Conservation (phyloP, 768 basidiomycete species). For the Phaeotremella skinneri region DNA sequence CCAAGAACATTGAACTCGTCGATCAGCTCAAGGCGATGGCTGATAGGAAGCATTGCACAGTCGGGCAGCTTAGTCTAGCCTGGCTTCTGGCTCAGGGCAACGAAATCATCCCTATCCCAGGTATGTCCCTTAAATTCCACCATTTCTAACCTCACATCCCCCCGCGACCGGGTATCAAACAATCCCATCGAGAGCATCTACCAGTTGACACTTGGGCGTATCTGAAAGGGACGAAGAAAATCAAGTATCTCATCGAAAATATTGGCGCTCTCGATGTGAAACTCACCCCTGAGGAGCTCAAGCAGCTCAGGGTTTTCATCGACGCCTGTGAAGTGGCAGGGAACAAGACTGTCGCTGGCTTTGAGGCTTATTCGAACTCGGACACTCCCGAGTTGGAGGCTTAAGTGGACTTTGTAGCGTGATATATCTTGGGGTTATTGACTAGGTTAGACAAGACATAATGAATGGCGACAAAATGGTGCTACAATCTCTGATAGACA, state of each 20-base stretch:
- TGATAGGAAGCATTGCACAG: constrained; percentile 46
- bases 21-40: constrained; percentile 51
- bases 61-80: constrained; percentile 52
- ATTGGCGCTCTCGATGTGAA: constrained; percentile 33
- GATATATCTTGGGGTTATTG: no score
- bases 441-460: no score
- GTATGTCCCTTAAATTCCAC: no score
- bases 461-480: no score
- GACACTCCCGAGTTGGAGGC: constrained; percentile 1
- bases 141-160: no score
- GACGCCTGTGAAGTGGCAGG: constrained; percentile 53
- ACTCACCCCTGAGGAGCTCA: constrained; percentile 40
- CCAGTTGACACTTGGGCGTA: no score
- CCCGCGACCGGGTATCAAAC: no score
- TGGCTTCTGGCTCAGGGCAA: constrained; percentile 50
- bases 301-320: constrained; percentile 47
- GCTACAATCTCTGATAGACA: no score
- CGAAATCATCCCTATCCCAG: constrained; percentile 42
- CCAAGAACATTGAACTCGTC: constrained; percentile 51
- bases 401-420: no score
- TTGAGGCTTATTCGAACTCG: background rate
- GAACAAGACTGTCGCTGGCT: constrained; percentile 50
- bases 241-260: constrained; percentile 44
- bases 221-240: constrained; percentile 41
- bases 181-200: no score